Percentiles rank a stretch among this genome's conserved stretches.
Conservation (phyloP, 2,329 filamentous ascomycete species). For the Fusarium acutatum region DNA sequence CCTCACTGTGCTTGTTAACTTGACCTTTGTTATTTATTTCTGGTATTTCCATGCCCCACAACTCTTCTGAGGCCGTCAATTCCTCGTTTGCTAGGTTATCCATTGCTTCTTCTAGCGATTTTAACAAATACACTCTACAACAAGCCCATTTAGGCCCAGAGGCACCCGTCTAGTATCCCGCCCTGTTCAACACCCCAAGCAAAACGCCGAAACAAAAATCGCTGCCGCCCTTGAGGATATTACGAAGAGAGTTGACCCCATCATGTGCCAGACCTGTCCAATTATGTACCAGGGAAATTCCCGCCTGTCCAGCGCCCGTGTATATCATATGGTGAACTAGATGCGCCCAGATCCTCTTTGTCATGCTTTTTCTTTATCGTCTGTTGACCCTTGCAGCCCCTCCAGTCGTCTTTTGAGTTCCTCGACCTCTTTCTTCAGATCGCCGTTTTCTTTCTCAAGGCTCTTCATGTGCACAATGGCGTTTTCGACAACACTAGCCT, state of each 20-base stretch:
- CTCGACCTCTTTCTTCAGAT: slow-evolving; percentile 69
- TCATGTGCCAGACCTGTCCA: slow-evolving; percentile 20
- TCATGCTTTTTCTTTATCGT: slow-evolving; percentile 19
- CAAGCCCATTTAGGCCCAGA: slow-evolving; percentile 4
- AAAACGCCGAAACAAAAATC: slow-evolving; percentile 26
- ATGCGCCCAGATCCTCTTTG: background rate
- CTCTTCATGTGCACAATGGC: slow-evolving; percentile 95
- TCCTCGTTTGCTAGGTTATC: slow-evolving; percentile 1
- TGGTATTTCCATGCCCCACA: slow-evolving; percentile 31
- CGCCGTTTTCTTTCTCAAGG: slow-evolving; percentile 76
- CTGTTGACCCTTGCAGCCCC: slow-evolving; percentile 31
- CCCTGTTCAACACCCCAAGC: slow-evolving; percentile 14
- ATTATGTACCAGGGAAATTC: slow-evolving; percentile 6
- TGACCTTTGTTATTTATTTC: slow-evolving; percentile 5
- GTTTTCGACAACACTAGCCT: slow-evolving; percentile 96
- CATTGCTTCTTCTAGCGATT: background rate
- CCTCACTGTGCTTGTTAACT: slow-evolving; percentile 2
- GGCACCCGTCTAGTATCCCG: slow-evolving; percentile 27
- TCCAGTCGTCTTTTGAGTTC: slow-evolving; percentile 46
- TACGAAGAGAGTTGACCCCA: slow-evolving; percentile 8
- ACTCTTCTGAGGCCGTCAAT: background rate
- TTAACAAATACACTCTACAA: slow-evolving; percentile 16
- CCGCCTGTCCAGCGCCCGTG: background rate
- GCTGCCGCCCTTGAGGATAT: slow-evolving; percentile 21
- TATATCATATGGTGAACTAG: background rate